phyloP scores from a whole-genome alignment of 179 eudicot genomes.

The Gypsophila paniculata region DNA sequence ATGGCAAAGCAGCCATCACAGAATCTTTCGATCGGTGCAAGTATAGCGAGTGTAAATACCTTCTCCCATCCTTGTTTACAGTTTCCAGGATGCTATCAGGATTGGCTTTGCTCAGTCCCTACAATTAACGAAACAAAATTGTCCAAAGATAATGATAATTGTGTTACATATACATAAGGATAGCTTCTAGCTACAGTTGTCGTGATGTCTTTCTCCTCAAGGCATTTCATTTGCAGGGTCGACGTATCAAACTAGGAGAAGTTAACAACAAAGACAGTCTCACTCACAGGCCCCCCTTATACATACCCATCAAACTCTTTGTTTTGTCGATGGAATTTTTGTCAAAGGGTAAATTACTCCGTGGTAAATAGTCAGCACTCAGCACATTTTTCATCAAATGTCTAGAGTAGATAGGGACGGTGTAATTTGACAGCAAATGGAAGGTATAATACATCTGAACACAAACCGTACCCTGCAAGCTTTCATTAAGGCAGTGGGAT shows the following conservation, averaged over 20 bases:
- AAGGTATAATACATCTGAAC: too few relatives aligned
- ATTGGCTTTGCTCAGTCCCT: constrained; percentile 30
- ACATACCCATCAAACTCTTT: too few relatives aligned
- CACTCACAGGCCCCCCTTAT: too few relatives aligned
- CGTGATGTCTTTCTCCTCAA: not conserved
- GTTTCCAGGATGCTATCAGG: constrained; percentile 28
- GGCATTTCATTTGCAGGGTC: not conserved
- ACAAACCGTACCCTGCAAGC: too few relatives aligned
- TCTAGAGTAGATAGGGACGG: too few relatives aligned
- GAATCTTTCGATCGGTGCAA: not conserved
- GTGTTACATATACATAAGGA: constrained; percentile 7
- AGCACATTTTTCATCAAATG: too few relatives aligned
- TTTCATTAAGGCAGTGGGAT: too few relatives aligned
- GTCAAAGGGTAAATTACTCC: too few relatives aligned
- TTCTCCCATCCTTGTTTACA: constrained; percentile 38
- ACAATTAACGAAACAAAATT: constrained; percentile 15
- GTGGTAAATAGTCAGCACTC: too few relatives aligned
- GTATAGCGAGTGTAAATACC: constrained; percentile 27
- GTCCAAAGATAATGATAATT: not conserved
- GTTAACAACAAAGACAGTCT: not conserved
- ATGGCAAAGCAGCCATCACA: not conserved
- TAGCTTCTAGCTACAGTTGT: not conserved
- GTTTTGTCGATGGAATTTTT: too few relatives aligned
- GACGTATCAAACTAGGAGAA: not conserved
- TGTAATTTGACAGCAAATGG: too few relatives aligned